Conservation (phyloP, 495 filamentous ascomycete genomes). For the Tetracladium setigerum region DNA sequence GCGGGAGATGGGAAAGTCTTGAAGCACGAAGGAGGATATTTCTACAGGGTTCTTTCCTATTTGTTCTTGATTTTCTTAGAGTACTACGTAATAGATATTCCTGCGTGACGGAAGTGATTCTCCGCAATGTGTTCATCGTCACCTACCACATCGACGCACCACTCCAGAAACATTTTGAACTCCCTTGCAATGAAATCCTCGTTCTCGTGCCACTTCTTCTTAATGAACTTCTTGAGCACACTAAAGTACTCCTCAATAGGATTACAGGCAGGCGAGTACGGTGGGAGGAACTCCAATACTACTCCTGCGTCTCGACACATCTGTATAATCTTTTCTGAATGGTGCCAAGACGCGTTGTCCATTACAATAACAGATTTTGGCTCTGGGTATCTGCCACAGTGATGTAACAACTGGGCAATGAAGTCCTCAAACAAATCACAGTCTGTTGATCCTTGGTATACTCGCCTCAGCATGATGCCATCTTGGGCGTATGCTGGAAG, state of each 20-base stretch:
- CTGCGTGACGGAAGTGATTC: conserved; percentile 6
- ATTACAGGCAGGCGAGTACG: conserved; percentile 1
- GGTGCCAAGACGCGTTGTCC: conserved; percentile 1
- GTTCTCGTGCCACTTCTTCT: conserved; percentile 1
- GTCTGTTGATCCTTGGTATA: conserved; percentile 18
- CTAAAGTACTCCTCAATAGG: conserved; percentile 3
- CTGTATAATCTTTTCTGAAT: conserved; percentile 2
- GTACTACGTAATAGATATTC: conserved; percentile 2
- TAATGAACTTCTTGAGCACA: conserved; percentile 2
- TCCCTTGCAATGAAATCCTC: conserved; percentile 8
- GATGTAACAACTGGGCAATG: conserved; percentile 13
- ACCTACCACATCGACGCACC: conserved; percentile 8
- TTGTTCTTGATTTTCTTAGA: conserved; percentile 7
- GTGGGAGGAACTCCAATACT: conserved; percentile 2
- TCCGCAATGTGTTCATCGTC: conserved; percentile 3
- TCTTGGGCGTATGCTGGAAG: conserved; percentile 17
- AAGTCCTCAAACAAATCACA: conserved; percentile 17
- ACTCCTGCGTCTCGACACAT: conserved; percentile 3
- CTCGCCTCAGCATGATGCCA: conserved; percentile 13
- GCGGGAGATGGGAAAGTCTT: conserved; percentile 1
- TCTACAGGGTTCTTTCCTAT: conserved; percentile 6
- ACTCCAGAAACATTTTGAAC: conserved; percentile 9
- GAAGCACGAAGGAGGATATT: conserved; percentile 12
- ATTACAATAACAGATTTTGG: conserved; percentile 1
- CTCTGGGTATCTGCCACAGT: conserved; percentile 10